phyloP scores from a whole-genome alignment of 2,329 filamentous ascomycete species.

The Botryotinia convoluta region DNA sequence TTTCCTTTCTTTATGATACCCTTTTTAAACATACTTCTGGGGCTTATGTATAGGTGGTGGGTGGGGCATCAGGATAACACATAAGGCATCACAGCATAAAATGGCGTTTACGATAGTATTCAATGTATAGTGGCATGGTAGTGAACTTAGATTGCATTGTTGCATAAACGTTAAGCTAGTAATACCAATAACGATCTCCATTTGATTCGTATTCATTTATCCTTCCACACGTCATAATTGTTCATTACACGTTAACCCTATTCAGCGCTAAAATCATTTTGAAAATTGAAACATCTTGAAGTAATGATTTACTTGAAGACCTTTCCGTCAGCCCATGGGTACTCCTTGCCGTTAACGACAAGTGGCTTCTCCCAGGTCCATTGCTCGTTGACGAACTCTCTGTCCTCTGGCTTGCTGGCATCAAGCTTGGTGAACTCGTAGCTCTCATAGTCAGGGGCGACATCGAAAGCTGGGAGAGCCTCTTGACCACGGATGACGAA shows the following conservation, averaged over 20 bases:
- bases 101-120: constrained; percentile 1
- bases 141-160: constrained; percentile 13
- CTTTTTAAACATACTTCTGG: constrained; percentile 2
- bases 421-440: constrained; percentile 98
- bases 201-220: constrained; percentile 15
- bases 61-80: not conserved
- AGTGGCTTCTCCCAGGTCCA: constrained; percentile 93
- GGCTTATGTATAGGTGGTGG: constrained; percentile 2
- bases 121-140: not conserved
- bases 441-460: constrained; percentile 95
- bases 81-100: not conserved
- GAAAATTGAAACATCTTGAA: constrained; percentile 22
- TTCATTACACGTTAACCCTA: constrained; percentile 22
- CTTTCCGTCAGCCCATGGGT: constrained; percentile 87
- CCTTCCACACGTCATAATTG: constrained; percentile 20
- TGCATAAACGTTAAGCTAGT: constrained; percentile 19
- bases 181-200: constrained; percentile 30
- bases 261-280: constrained; percentile 28
- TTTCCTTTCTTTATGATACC: constrained; percentile 19
- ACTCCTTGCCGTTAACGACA: constrained; percentile 79
- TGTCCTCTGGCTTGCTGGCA: constrained; percentile 79
- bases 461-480: constrained; percentile 81
- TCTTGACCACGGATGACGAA: constrained; percentile 95
- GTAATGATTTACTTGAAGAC: constrained; percentile 84
- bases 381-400: constrained; percentile 77